Evolutionary conservation across 345 rosid species (phyloP).

Genomic region (Syzygium grande): DNA sequence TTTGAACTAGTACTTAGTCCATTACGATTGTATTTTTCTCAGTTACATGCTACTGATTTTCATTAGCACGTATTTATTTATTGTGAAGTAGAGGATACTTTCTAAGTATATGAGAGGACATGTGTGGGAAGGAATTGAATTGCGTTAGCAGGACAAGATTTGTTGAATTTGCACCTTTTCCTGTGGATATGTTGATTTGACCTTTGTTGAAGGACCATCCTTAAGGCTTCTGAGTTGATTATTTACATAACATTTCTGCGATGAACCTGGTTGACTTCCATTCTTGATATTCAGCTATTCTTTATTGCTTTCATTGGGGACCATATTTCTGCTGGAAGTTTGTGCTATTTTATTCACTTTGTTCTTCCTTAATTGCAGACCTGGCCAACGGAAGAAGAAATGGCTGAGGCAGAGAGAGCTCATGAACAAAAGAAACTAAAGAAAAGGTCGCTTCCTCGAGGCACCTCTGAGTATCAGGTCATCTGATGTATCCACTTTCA

Average conservation of each 20-base stretch:
- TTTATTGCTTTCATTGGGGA: background rate
- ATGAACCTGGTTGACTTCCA: background rate
- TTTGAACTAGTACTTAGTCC: background rate
- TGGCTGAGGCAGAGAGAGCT: slow-evolving; percentile 70
- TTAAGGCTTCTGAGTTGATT: background rate
- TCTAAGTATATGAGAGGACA: background rate
- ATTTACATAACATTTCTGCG: background rate
- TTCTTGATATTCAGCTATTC: background rate
- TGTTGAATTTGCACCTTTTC: background rate
- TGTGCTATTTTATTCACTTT: background rate
- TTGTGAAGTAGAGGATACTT: background rate
- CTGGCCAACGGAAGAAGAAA: slow-evolving; percentile 95
- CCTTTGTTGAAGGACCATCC: background rate
- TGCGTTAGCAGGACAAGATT: background rate
- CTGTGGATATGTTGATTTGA: background rate
- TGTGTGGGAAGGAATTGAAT: background rate
- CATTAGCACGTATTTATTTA: background rate
- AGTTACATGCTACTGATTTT: background rate
- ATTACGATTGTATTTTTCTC: background rate
- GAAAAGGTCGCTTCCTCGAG: slow-evolving; percentile 66
- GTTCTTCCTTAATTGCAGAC: slow-evolving; percentile 33
- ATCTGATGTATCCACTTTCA: background rate
- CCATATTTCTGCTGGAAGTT: background rate
- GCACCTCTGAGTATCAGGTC: slow-evolving; percentile 97
- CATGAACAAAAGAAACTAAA: slow-evolving; percentile 44